Base-by-base conservation (phyloP, 108 stramenopile genomes). In the Stephanodiscus minutulus region DNA sequence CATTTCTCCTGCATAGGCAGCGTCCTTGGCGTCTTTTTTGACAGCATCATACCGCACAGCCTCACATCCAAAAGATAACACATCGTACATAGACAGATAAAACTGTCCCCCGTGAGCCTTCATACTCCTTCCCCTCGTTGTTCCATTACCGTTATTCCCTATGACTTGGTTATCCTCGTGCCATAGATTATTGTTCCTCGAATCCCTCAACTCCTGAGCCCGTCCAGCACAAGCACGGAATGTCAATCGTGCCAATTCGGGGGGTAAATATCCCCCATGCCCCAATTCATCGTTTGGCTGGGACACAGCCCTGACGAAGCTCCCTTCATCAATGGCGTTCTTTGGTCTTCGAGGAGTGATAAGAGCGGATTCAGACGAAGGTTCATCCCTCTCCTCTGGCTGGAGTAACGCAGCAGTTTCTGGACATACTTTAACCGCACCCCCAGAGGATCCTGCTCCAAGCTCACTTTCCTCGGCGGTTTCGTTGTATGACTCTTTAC, bases 211-310 rank as follows among this genome's bases (percentile, higher is more conserved):
- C 36, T 70, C 76, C 41, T 84, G 64, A 28, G 56, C 72, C 55
- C 65, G 65, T 55, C 60, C 66, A 17, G 66, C 55, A 69, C 71
- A 77, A 27, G 74, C 87, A 31, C 74, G 61, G 75, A 94, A 94
- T 2, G 87, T 87, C 49, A 72, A 68, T 69, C 77, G 43, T 17
- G 90, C 89, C 63, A 94, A 77, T 24, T 76, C 63, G 39, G 63
- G 43, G 15, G 90, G 85, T 18, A 94, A 64, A 69, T 89, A 91
- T 52, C 93, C 93, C 36, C 91, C 91, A 55, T 94, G 93, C 27
- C 91, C 90, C 37, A 89, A 44, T 68, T 91, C 91, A 36, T 76
- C 72, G 62, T 83, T 87, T 1, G 75, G 68, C 6, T 20, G 28
- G 13, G 79, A 87, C 13, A 91, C 82, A 2, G 85, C 82, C 28